Evolutionary conservation across 495 filamentous ascomycete genomes (phyloP), one percentile per base, ranked within the genome.

Genomic region (Neurospora terricola): DNA sequence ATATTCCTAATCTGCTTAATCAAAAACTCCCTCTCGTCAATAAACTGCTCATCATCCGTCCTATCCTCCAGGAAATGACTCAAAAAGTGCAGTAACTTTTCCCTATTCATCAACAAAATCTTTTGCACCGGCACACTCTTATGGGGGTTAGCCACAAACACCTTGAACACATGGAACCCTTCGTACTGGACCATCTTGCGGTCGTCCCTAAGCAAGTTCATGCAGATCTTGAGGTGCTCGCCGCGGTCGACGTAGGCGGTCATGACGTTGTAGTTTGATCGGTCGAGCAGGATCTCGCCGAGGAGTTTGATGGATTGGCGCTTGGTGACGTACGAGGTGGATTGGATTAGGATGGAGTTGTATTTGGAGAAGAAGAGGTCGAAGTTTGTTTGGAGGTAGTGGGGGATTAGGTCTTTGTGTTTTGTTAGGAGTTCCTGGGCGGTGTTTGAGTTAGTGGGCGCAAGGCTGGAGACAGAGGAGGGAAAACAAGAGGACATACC

Each of bases 141-240:
- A 85, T 97, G 91, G 89, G 96, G 85, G 80, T 99, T 98, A 69
- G 96, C 96, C 69, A 98, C 96, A 83, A 99, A 99, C 72, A 99
- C 94, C 86, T 99, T 99, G 85, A 99, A 99, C 42, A 99, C 95
- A 81, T 99, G 96, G 81, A 99, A 99, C 34, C 94, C 95, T 82
- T 99, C 96, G 79, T 98, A 99, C 79, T 98, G 94, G 70, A 99
- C 96, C 93, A 98, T 99, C 80, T 96, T 94, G 76, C 94, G 89
- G 80, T 98, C 95, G 81, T 98, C 95, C 69, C 92, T 88, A 71
- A 99, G 83, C 70, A 98, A 85, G 80, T 97, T 98, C 96, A 99
- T 99, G 83, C 93, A 94, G 71, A 98, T 88, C 84, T 99, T 99
- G 74, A 99, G 87, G 78, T 98, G 93, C 77, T 97, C 94, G 43